Base-by-base conservation (phyloP, 352 stramenopile genomes). In the Globisporangium canariense region DNA sequence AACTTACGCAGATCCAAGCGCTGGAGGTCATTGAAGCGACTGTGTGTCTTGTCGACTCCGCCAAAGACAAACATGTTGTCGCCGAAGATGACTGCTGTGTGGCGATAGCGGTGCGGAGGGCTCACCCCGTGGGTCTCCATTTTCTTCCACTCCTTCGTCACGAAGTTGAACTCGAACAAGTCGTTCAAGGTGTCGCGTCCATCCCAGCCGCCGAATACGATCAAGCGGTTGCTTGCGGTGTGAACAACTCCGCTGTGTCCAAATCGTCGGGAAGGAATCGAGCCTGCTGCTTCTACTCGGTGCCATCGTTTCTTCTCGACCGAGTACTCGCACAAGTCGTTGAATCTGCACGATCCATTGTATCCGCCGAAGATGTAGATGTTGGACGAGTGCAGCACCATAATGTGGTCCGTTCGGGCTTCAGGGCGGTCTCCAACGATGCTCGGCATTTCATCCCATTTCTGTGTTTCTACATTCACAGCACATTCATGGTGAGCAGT, bases 301-400 rank as follows among this genome's bases (percentile, higher is more conserved):
- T 58, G 73, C 84, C 85, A 92, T 40, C 73, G 62, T 58, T 89
- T 85, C 34, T 72, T 66, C 1, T 68, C 36, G 30, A 95, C 77
- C 40, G 88, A 74, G 53, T 92, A 93, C 16, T 80, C 80, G 58
- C 81, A 94, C 47, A 93, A 73, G 68, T 96, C 86, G 62, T 93
- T 94, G 64, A 93, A 95, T 13, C 88, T 78, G 49, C 67, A 87
- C 7, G 79, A 85, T 0, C 86, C 86, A 41, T 96, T 93, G 74
- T 94, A 96, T n/a, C 88, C 88, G 38, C 88, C 88, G 67, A 96
- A 96, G 25, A 96, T 81, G 65, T 91, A 93, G 62, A 96, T 91
- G 69, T 76, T 90, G 56, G 75, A 76, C 10, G 74, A 70, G 58
- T 94, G 86, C 13, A 91, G 71, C 56, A 91, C 85, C 86, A 96